Conservation (phyloP, 495 filamentous ascomycete species). For the Neurospora sp. region DNA sequence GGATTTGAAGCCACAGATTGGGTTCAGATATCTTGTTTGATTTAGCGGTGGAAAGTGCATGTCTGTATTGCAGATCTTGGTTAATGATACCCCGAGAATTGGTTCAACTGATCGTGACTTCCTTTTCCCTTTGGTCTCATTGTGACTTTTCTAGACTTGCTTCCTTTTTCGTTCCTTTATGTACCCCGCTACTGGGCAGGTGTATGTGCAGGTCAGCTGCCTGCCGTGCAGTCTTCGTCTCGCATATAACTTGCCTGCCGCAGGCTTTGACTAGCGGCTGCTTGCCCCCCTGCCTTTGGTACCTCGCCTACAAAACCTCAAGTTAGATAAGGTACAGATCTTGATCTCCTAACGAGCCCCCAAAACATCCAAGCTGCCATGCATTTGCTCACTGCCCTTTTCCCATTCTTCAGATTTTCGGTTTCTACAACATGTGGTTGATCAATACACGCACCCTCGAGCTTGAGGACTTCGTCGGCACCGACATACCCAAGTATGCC, state of each 20-base stretch:
- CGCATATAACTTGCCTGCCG: background rate
- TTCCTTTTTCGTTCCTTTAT: background rate
- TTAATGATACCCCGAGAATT: background rate
- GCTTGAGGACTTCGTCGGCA: slow-evolving; percentile 23
- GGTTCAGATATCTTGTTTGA: slow-evolving; percentile 9
- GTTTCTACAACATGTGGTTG: slow-evolving; percentile 21
- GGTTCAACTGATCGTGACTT: background rate
- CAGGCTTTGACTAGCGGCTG: background rate
- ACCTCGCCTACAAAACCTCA: background rate
- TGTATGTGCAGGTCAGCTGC: background rate
- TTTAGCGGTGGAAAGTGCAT: background rate
- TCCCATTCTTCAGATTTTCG: background rate
- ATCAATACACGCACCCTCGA: slow-evolving; percentile 25
- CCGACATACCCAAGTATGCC: slow-evolving; percentile 25
- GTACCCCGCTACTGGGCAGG: background rate
- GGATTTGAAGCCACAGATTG: background rate
- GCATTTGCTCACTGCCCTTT: background rate
- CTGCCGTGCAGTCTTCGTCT: background rate
- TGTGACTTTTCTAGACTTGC: background rate
- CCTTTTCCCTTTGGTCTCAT: too few species aligned
- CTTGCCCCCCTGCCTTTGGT: background rate
- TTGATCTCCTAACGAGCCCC: background rate
- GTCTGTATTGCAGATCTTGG: background rate
- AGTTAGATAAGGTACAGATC: background rate
- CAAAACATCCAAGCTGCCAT: background rate